Conservation (phyloP, 371 early-diverging fungal species). For the Mucor lusitanicus region DNA sequence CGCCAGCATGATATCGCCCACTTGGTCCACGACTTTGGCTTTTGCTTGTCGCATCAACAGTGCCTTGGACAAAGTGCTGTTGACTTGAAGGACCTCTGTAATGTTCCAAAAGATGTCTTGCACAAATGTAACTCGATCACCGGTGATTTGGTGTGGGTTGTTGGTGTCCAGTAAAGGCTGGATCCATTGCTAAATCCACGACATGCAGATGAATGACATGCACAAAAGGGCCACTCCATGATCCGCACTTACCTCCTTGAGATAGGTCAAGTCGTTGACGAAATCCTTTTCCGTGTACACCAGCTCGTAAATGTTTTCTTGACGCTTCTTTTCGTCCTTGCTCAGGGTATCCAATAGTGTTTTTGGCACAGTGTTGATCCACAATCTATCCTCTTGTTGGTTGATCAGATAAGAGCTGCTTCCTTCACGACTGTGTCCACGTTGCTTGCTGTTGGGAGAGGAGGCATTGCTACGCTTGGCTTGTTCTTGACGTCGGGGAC, state of each 20-base stretch:
- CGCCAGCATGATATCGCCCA: constrained; percentile 85
- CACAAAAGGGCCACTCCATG: no score
- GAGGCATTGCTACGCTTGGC: constrained; percentile 8
- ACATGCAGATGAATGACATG: no score
- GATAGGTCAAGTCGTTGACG: constrained; percentile 71
- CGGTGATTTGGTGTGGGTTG: constrained; percentile 52
- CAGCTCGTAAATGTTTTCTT: constrained; percentile 93
- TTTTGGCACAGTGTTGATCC: constrained; percentile 68
- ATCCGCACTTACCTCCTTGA: constrained; percentile 52
- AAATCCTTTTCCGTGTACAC: constrained; percentile 91
- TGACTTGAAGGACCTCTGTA: constrained; percentile 69
- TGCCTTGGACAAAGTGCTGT: constrained; percentile 64
- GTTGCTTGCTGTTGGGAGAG: not conserved
- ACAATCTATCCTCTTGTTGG: constrained; percentile 46
- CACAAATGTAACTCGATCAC: constrained; percentile 67
- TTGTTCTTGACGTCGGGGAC: constrained; percentile 60
- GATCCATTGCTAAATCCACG: constrained; percentile 62
- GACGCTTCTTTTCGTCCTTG: constrained; percentile 81
- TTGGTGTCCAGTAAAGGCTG: constrained; percentile 68
- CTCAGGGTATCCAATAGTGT: constrained; percentile 72
- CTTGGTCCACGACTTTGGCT: constrained; percentile 67
- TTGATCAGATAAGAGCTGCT: constrained; percentile 13
- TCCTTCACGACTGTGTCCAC: constrained; percentile 21
- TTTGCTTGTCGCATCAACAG: constrained; percentile 75
- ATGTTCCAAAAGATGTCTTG: constrained; percentile 84